Percentiles rank a stretch among this genome's conserved stretches.
These are phyloP conservation scores for Cordyceps militaris DNA, from an alignment of 2,329 filamentous ascomycete genomes.

Conservation along the genomic window DNA sequence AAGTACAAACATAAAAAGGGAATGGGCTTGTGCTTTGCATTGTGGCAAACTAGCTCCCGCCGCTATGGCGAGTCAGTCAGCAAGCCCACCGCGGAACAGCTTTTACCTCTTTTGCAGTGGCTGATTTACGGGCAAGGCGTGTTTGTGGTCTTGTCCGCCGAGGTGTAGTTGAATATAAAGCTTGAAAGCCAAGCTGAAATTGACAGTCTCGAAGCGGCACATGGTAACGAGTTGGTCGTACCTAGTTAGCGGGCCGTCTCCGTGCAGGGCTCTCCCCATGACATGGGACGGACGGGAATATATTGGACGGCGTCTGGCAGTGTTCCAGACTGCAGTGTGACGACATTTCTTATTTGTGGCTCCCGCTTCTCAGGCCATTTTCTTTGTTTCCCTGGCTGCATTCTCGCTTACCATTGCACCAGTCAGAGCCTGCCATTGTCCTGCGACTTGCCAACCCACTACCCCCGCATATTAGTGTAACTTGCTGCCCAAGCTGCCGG, in stretches of 20 bases:
- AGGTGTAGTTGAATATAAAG: no score
- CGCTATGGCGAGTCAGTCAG: no score
- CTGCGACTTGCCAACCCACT: background rate
- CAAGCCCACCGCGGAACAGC: background rate
- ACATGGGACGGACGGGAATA: background rate
- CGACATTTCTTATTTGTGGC: background rate
- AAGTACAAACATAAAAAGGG: background rate
- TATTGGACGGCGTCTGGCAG: background rate
- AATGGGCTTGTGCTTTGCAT: conserved; percentile 3
- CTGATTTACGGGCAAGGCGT: background rate
- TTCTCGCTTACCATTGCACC: background rate
- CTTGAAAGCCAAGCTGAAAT: no score
- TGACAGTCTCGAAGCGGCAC: no score
- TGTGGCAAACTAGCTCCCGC: background rate
- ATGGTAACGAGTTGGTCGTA: background rate
- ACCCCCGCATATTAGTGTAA: background rate
- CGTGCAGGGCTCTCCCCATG: background rate
- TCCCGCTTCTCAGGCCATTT: background rate
- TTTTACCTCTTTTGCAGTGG: background rate
- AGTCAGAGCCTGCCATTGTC: background rate
- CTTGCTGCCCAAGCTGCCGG: conserved; percentile 9
- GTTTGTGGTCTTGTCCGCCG: no score
- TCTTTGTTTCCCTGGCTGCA: background rate
- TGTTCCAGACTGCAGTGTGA: background rate
- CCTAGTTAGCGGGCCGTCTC: background rate